Conservation (phyloP, 352 stramenopile species). For the Globisporangium carolinianum region DNA sequence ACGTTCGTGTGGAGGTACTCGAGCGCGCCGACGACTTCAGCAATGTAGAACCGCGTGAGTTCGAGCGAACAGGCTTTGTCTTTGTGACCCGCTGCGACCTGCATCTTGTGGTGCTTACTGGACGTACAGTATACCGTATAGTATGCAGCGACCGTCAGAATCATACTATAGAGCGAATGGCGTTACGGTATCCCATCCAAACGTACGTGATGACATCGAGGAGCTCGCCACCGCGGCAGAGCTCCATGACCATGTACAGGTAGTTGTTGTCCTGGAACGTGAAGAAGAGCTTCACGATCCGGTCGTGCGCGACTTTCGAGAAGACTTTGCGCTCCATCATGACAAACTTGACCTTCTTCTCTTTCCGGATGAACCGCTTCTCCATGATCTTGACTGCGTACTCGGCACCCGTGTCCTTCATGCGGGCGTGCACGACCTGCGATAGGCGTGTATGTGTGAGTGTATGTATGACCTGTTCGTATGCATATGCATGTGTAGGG, state of each 20-base stretch:
- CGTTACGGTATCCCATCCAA: too few species aligned
- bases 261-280: conserved; percentile 88
- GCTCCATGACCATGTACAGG: conserved; percentile 89
- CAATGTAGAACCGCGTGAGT: conserved; percentile 91
- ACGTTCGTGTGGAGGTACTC: conserved; percentile 91
- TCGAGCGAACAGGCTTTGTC: conserved; percentile 69
- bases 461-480: too few species aligned
- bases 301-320: conserved; percentile 82
- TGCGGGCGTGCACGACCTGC: conserved; percentile 80
- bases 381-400: conserved; percentile 92
- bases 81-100: conserved; percentile 42
- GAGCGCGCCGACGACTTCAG: conserved; percentile 91
- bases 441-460: not conserved
- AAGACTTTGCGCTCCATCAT: conserved; percentile 91
- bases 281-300: conserved; percentile 88
- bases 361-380: conserved; percentile 86
- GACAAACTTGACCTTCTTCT: conserved; percentile 90
- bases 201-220: conserved; percentile 84
- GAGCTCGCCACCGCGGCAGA: conserved; percentile 80
- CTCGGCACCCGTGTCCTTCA: conserved; percentile 81
- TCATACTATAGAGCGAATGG: too few species aligned
- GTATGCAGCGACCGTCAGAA: too few species aligned
- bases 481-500: too few species aligned
- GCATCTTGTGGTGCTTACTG: conserved; percentile 74
- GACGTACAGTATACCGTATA: not conserved